Conservation (phyloP, 2,329 filamentous ascomycete species). For the Plenodomus lindquistii region DNA sequence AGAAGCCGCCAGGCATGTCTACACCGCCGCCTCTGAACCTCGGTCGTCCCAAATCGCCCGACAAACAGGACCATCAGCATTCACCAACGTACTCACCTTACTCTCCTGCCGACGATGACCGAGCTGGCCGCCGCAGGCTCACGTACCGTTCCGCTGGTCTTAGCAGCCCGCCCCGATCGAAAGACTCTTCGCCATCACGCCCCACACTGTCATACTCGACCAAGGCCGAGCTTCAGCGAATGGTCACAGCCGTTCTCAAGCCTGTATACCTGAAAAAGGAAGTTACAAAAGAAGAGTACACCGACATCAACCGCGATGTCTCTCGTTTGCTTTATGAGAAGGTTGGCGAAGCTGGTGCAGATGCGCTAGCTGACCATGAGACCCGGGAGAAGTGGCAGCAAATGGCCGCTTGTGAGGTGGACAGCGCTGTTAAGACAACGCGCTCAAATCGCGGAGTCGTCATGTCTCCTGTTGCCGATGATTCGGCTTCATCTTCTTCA, state of each 20-base stretch:
- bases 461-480: conserved; percentile 30
- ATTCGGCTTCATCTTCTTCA: conserved; percentile 35
- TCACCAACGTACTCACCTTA: conserved; percentile 74
- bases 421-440: conserved; percentile 63
- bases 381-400: conserved; percentile 73
- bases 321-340: conserved; percentile 84
- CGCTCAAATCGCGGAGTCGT: conserved; percentile 12
- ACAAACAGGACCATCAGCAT: conserved; percentile 53
- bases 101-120: conserved; percentile 51
- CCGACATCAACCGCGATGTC: conserved; percentile 85
- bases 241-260: conserved; percentile 81
- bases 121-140: conserved; percentile 39
- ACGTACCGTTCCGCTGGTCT: conserved; percentile 36
- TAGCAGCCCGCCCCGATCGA: conserved; percentile 53
- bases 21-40: conserved; percentile 67
- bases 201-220: conserved; percentile 73
- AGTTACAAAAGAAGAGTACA: conserved; percentile 87
- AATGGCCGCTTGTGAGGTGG: conserved; percentile 77
- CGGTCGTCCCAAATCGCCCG: conserved; percentile 66
- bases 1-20: conserved; percentile 69
- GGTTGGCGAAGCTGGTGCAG: conserved; percentile 54
- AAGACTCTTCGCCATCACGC: conserved; percentile 71
- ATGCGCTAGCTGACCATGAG: conserved; percentile 63
- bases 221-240: conserved; percentile 85
- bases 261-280: conserved; percentile 80